These are phyloP conservation scores for Striga hermonthica DNA, from an alignment of 305 asterid genomes.

Conservation along the genomic window DNA sequence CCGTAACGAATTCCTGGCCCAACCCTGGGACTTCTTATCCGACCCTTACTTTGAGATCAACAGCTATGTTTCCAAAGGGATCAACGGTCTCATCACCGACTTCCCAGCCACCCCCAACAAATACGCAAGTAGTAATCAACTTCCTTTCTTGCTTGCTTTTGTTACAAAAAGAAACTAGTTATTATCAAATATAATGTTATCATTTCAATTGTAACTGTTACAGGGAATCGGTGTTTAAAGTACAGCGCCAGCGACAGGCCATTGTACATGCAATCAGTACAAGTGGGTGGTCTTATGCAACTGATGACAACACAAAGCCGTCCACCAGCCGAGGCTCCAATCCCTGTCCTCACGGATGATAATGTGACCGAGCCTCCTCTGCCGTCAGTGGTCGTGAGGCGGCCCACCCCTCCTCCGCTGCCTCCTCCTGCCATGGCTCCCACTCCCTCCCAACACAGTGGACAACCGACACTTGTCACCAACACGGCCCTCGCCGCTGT, in stretches of 20 bases:
- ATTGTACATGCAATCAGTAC: slow-evolving; percentile 51
- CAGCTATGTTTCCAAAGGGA: slow-evolving; percentile 34
- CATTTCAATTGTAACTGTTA: background rate
- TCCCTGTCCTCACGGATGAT: slow-evolving; percentile 47
- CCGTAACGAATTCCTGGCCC: slow-evolving; percentile 72
- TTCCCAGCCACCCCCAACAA: slow-evolving; percentile 69
- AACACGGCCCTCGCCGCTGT: slow-evolving; percentile 41
- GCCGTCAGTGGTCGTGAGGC: slow-evolving; percentile 48
- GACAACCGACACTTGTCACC: slow-evolving; percentile 47
- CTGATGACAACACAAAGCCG: slow-evolving; percentile 30
- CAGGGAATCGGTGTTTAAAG: slow-evolving; percentile 81
- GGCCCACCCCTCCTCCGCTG: slow-evolving; percentile 1
- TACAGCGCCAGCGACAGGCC: slow-evolving; percentile 34
- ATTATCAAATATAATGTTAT: background rate
- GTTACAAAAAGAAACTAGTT: background rate
- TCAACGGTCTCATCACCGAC: slow-evolving; percentile 58
- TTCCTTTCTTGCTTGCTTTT: background rate
- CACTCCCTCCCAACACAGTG: slow-evolving; percentile 41
- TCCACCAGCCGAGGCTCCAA: slow-evolving; percentile 80
- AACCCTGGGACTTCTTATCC: slow-evolving; percentile 79
- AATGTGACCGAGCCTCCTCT: slow-evolving; percentile 67
- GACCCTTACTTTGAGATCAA: slow-evolving; percentile 71
- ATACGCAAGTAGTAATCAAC: slow-evolving; percentile 54
- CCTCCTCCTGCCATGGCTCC: slow-evolving; percentile 25
- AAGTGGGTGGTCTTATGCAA: slow-evolving; percentile 50